Evolutionary conservation across 805 yeast species (phyloP), one percentile per base, ranked within the genome.

Genomic region (Priceomyces carsonii): DNA sequence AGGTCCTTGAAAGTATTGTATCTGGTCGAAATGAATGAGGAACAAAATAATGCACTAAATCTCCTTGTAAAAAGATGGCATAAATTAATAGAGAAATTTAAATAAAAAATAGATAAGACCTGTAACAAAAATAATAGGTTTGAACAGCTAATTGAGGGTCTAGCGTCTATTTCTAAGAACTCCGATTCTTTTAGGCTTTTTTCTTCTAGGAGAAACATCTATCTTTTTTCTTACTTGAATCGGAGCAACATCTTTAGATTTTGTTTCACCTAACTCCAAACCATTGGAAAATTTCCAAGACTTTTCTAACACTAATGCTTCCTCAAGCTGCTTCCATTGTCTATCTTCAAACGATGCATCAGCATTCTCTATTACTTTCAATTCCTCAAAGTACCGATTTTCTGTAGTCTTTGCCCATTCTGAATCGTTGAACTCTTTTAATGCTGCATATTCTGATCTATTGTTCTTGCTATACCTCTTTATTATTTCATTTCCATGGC

Each of bases 1-100:
- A 53, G 58, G 2, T 59, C 75, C 0, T 53, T 82, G 28, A 42
- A 47, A 2, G 59, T 61, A 1, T 49, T 81, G 6, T 80, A 79
- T 44, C 30, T 31, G n/a, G 46, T 37, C 8, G 56, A 48, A 26
- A 48, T 61, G 56, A 51, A 51, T 33, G 50, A 44, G 15, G 29
- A 41, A 18, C 63, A 61, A 36, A 44, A 50, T 16, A 33, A 42
- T 8, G 62, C 69, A 5, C 47, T 77, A 19, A 47, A 47, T 5
- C 33, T 34, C 20, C 43, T 64, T 4, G 43, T 57, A 3, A 40
- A 55, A 10, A 44, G 72, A 36, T 71, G 78, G 77, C 31, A 40
- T 29, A 38, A 40, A 7, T 13, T 8, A 8, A 20, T 26, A 33
- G 29, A 12, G 18, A 6, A 22, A 8, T 6, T 10, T 5, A 26